Evolutionary conservation across 2,329 filamentous ascomycete genomes (phyloP).

Genomic region (Claviceps digitariae): DNA sequence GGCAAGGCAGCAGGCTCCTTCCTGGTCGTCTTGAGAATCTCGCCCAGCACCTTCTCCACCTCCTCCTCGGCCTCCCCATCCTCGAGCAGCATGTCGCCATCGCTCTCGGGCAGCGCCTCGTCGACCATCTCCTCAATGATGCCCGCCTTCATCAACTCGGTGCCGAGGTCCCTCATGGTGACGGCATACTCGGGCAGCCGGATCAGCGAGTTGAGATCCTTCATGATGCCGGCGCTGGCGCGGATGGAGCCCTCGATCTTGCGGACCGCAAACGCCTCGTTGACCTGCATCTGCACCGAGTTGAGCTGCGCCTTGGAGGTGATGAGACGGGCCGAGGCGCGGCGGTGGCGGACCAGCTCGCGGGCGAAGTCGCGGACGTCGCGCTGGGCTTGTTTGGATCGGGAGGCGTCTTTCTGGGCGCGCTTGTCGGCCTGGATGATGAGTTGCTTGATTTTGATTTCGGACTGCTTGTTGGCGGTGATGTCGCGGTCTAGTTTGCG

Average conservation of each 20-base stretch:
- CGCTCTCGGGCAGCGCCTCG: conserved; percentile 61
- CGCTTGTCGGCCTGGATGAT: conserved; percentile 76
- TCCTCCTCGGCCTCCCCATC: conserved; percentile 60
- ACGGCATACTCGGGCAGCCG: conserved; percentile 71
- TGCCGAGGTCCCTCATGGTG: conserved; percentile 78
- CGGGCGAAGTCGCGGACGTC: conserved; percentile 82
- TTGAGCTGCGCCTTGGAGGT: conserved; percentile 86
- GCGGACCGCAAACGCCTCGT: conserved; percentile 86
- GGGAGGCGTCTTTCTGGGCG: conserved; percentile 64
- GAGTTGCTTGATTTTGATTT: conserved; percentile 70
- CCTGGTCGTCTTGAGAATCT: conserved; percentile 73
- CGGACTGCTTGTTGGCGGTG: conserved; percentile 58
- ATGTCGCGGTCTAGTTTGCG: conserved; percentile 95
- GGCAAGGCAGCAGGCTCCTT: conserved; percentile 49
- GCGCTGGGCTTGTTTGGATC: conserved; percentile 62
- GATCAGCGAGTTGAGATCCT: conserved; percentile 81
- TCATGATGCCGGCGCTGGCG: conserved; percentile 85
- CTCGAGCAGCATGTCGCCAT: conserved; percentile 57
- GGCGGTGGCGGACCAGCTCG: conserved; percentile 73
- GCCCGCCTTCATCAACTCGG: conserved; percentile 84
- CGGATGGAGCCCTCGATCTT: conserved; percentile 91
- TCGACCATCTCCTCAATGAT: conserved; percentile 97
- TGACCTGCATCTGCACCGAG: conserved; percentile 94
- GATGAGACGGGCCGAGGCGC: conserved; percentile 57
- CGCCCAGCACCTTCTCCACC: conserved; percentile 84